These are phyloP conservation scores for Stagonosporopsis chrysanthemi DNA, from an alignment of 2,329 filamentous ascomycete genomes.

Conservation along the genomic window DNA sequence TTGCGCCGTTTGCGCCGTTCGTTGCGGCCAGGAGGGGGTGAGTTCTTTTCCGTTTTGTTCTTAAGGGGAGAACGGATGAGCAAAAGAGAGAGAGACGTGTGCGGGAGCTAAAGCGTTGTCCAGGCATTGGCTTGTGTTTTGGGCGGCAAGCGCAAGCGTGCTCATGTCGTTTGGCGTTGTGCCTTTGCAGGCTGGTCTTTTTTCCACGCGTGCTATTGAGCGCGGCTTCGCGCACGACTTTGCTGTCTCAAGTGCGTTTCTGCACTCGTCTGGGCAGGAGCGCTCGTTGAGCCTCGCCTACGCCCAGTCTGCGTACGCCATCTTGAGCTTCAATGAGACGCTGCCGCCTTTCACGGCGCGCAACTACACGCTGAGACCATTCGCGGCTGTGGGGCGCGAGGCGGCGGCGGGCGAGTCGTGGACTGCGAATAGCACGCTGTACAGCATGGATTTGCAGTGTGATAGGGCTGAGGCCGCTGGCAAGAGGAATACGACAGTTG, in stretches of 20 bases:
- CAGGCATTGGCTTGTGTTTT: constrained; percentile 62
- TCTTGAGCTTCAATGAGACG: constrained; percentile 57
- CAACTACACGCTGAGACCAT: constrained; percentile 54
- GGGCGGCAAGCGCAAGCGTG: constrained; percentile 56
- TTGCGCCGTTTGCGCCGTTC: constrained; percentile 52
- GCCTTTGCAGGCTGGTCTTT: constrained; percentile 62
- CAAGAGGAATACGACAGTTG: no score
- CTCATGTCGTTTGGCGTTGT: constrained; percentile 63
- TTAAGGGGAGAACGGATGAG: no score
- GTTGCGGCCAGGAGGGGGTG: no score
- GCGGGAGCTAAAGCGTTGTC: background rate
- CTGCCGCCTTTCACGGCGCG: constrained; percentile 54
- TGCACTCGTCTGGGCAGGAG: constrained; percentile 46
- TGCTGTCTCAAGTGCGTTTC: constrained; percentile 27
- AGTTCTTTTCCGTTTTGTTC: no score
- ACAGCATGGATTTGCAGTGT: constrained; percentile 37
- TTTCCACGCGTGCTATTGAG: constrained; percentile 48
- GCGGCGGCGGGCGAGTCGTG: constrained; percentile 5
- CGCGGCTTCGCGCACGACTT: constrained; percentile 4
- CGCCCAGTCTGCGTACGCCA: constrained; percentile 56
- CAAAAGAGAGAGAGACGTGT: no score
- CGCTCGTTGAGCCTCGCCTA: constrained; percentile 47
- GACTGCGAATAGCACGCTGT: constrained; percentile 35
- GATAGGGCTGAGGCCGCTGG: no score
- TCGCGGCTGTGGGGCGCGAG: constrained; percentile 25